These are phyloP conservation scores for Hymenoscyphus occultus DNA, from an alignment of 2,329 filamentous ascomycete genomes.

Conservation along the genomic window DNA sequence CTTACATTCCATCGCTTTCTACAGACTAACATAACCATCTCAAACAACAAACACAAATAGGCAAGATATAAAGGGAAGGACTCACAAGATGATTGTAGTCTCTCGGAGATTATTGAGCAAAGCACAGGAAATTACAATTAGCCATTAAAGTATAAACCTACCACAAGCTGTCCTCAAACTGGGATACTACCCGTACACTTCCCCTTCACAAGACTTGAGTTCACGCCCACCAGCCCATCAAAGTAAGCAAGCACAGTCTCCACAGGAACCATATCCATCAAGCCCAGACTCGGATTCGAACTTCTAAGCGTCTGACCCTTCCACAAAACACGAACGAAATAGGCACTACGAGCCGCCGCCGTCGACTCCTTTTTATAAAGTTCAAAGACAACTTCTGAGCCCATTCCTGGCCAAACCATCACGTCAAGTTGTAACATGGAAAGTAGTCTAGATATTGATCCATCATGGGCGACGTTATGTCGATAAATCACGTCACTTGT, in stretches of 20 bases:
- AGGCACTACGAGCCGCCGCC: slow-evolving; percentile 27
- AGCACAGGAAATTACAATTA: background rate
- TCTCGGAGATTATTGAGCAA: background rate
- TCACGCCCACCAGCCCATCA: slow-evolving; percentile 63
- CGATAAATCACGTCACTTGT: slow-evolving; percentile 52
- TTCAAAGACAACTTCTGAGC: slow-evolving; percentile 74
- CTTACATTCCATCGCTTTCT: no score
- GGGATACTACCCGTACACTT: slow-evolving; percentile 32
- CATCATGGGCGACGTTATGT: slow-evolving; percentile 81
- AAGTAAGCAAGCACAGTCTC: slow-evolving; percentile 66
- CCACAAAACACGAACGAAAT: slow-evolving; percentile 68
- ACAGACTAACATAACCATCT: no score
- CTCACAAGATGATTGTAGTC: no score
- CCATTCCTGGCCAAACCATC: slow-evolving; percentile 88
- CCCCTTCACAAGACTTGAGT: slow-evolving; percentile 44
- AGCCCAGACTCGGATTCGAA: slow-evolving; percentile 64
- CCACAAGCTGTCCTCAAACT: background rate
- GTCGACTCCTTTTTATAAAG: slow-evolving; percentile 50
- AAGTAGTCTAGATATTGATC: slow-evolving; percentile 64
- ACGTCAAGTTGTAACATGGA: slow-evolving; percentile 67
- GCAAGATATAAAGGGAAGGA: no score
- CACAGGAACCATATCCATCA: slow-evolving; percentile 68
- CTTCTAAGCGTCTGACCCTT: slow-evolving; percentile 64
- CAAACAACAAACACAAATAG: background rate
- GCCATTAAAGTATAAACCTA: background rate